Conservation (phyloP, 2,329 filamentous ascomycete genomes). For the Trichoderma sp. region DNA sequence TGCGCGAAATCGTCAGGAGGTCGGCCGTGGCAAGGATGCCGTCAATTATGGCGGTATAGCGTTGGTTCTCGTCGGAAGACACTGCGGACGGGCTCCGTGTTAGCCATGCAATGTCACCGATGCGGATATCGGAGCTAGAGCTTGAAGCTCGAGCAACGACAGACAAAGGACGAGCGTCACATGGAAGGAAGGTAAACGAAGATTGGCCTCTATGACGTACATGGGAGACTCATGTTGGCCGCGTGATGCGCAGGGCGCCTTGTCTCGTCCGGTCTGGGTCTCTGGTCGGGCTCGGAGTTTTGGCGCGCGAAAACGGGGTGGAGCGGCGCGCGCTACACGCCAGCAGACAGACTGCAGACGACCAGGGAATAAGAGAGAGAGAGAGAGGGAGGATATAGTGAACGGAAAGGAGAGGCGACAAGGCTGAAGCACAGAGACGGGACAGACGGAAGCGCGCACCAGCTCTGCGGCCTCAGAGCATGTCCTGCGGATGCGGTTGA, state of each 20-base stretch:
- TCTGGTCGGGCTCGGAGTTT: background rate
- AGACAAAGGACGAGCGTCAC: background rate
- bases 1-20: conserved; percentile 64
- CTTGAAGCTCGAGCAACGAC: background rate
- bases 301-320: conserved; percentile 22
- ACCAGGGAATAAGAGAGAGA: too few relatives aligned
- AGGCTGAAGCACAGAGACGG: conserved; percentile 6
- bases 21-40: conserved; percentile 60
- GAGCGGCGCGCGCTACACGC: conserved; percentile 26
- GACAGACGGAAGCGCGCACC: conserved; percentile 24
- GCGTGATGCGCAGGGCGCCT: conserved; percentile 8
- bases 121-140: background rate
- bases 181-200: background rate
- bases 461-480: conserved; percentile 30
- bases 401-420: background rate
- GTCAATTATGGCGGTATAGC: conserved; percentile 63
- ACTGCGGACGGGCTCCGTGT: conserved; percentile 44
- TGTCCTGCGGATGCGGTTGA: conserved; percentile 25
- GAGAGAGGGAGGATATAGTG: background rate
- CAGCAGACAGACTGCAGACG: conserved; percentile 9
- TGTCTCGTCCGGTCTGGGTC: background rate
- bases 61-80: conserved; percentile 50
- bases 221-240: conserved; percentile 34
- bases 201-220: conserved; percentile 29
- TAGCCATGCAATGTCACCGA: conserved; percentile 14